Conservation (phyloP, 129 eudicot genomes). For the sunflower (Helianthus annuus) region HanXRQr2.0-SUNRISE NC_035449.2:148985497-148985996, state of each 20-base stretch:
- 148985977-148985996: no score
- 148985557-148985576: constrained; percentile 53
- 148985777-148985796: no score
- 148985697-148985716: constrained; percentile 55
- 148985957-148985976: no score
- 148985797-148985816: no score
- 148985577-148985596: constrained; percentile 57
- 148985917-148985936: no score
- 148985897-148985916: no score
- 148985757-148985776: background rate
- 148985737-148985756: constrained; percentile 62
- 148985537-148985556: constrained; percentile 61
- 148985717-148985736: constrained; percentile 59
- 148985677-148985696: constrained; percentile 26
- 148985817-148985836: no score
- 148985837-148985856: constrained; percentile 7
- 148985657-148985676: constrained; percentile 53
- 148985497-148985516: constrained; percentile 49
- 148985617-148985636: constrained; percentile 69
- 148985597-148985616: constrained; percentile 86
- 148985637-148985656: constrained; percentile 35
- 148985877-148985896: no score
- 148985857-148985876: no score
- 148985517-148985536: constrained; percentile 50
- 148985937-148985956: no score